These are phyloP conservation scores for Neoboletus subvelutipes DNA, from an alignment of 768 basidiomycete genomes.

Conservation along the genomic window DNA sequence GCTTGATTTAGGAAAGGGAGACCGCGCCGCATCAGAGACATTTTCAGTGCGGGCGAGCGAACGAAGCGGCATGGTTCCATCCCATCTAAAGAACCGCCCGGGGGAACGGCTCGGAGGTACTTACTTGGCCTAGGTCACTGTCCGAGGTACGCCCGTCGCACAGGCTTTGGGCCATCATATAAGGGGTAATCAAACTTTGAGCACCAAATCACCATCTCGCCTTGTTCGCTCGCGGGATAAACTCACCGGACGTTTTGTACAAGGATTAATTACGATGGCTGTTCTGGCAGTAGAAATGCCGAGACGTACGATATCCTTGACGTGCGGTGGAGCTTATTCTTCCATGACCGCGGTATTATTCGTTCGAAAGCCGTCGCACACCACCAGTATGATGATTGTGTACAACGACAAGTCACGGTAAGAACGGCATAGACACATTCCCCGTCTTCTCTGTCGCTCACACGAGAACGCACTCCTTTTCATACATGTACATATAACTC, in stretches of 20 bases:
- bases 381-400: background rate
- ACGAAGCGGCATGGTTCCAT: conserved; percentile 16
- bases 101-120: conserved; percentile 8
- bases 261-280: conserved; percentile 12
- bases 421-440: conserved; percentile 4
- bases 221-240: conserved; percentile 24
- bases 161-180: background rate
- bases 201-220: background rate
- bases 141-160: conserved; percentile 10
- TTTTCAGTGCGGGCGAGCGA: conserved; percentile 16
- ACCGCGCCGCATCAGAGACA: conserved; percentile 25
- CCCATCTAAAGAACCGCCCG: conserved; percentile 9
- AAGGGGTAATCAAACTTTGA: conserved; percentile 27
- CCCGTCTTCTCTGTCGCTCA: conserved; percentile 14
- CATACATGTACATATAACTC: conserved; percentile 1
- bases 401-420: background rate
- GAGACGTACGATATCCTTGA: conserved; percentile 16
- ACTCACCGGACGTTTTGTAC: conserved; percentile 1
- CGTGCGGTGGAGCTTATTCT: background rate
- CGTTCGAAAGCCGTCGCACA: background rate
- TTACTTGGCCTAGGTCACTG: conserved; percentile 4
- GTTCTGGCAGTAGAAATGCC: conserved; percentile 1
- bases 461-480: conserved; percentile 6
- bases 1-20: conserved; percentile 27
- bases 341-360: background rate